These are phyloP conservation scores for Cladophialophora bantiana DNA, from an alignment of 2,329 filamentous ascomycete genomes.

Conservation along the genomic window DNA sequence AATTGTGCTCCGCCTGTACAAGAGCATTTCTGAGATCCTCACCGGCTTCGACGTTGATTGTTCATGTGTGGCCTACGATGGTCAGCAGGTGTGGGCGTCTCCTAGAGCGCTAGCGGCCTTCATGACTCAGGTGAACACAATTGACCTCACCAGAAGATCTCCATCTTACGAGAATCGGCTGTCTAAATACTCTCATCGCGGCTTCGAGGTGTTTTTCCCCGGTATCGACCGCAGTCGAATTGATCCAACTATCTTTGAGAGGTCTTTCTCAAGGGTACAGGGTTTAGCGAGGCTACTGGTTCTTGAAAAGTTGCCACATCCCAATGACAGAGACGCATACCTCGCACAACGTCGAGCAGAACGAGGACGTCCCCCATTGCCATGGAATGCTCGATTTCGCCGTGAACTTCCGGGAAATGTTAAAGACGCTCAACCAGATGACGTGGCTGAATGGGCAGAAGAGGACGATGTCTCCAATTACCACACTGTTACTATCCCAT, in stretches of 20 bases:
- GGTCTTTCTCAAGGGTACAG: constrained; percentile 76
- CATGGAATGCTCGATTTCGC: constrained; percentile 51
- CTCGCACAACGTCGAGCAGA: constrained; percentile 73
- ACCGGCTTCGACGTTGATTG: constrained; percentile 90
- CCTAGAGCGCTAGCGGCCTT: constrained; percentile 79
- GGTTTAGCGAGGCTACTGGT: constrained; percentile 81
- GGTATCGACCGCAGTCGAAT: constrained; percentile 75
- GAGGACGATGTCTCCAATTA: constrained; percentile 80
- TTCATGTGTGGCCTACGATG: constrained; percentile 80
- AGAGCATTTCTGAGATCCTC: constrained; percentile 81
- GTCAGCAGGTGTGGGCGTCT: constrained; percentile 77
- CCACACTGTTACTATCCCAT: constrained; percentile 67
- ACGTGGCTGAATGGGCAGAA: constrained; percentile 82
- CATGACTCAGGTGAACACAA: constrained; percentile 80
- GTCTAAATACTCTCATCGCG: constrained; percentile 82
- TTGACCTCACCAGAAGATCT: constrained; percentile 79
- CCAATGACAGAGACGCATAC: constrained; percentile 72
- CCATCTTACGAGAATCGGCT: constrained; percentile 88
- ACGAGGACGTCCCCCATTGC: constrained; percentile 68
- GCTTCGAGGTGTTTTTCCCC: constrained; percentile 84
- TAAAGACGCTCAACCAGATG: constrained; percentile 78
- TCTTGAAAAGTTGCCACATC: constrained; percentile 76
- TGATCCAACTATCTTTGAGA: constrained; percentile 86
- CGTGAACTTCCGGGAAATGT: constrained; percentile 70
- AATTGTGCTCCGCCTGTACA: constrained; percentile 86